Conservation (phyloP, 352 stramenopile species). For the Phytophthora europaea region DNA sequence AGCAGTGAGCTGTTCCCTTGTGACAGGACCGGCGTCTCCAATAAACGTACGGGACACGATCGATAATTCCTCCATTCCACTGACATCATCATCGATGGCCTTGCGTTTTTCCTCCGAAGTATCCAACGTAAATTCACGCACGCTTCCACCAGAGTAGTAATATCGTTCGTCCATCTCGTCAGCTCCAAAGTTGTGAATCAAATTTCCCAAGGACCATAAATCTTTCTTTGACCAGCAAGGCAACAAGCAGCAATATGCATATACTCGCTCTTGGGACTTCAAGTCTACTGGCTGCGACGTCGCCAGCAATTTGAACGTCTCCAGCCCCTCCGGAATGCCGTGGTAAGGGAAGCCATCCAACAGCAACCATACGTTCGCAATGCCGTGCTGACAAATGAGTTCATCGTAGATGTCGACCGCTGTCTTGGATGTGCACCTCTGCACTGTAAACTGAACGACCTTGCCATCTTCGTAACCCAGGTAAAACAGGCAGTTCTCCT, state of each 20-base stretch:
- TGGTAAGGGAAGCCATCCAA: not conserved
- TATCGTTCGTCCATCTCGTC: not conserved
- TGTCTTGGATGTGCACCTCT: not conserved
- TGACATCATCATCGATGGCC: not conserved
- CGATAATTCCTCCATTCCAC: not conserved
- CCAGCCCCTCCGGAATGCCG: not conserved
- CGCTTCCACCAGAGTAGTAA: not conserved
- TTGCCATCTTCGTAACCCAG: constrained; percentile 19
- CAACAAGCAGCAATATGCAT: not conserved
- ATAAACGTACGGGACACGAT: not conserved
- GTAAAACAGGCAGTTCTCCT: constrained; percentile 16
- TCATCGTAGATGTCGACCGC: constrained; percentile 1
- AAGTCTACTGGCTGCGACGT: not conserved
- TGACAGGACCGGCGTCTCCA: not conserved
- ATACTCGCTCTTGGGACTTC: not conserved
- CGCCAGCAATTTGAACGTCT: not conserved
- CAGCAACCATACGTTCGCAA: not conserved
- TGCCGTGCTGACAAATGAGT: not conserved
- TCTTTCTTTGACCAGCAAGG: not conserved
- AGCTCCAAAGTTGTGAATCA: not conserved
- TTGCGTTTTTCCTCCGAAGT: not conserved
- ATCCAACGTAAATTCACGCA: not conserved
- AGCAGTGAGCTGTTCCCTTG: not conserved
- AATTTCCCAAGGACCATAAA: not conserved
- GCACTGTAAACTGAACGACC: constrained; percentile 19